Evolutionary conservation across 257 asterid species (phyloP), one percentile per base, ranked within the genome.

Genomic region (Primulina huaijiensis): DNA sequence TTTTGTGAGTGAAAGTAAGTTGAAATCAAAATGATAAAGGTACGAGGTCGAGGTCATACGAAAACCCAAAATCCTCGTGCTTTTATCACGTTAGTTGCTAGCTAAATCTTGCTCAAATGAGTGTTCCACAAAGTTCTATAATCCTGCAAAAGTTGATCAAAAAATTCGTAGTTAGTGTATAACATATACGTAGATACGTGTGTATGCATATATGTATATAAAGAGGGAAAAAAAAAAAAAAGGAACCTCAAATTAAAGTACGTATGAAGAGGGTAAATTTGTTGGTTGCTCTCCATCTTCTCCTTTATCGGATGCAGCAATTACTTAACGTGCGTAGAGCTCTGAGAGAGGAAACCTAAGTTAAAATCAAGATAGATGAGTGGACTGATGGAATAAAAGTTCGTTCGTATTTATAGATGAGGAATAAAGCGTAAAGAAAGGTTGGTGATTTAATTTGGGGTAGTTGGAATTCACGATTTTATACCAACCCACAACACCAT

Each of bases 21-120:
- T 37, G 12, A 37, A 37, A 40, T 0, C 3, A 9, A 10, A 2
- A 61, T 11, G 60, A 53, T 83, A 84, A 86, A 83, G 86, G 84
- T 76, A 74, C 87, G 86, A 75, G 86, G 81, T 80, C 77, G 83
- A 31, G 89, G 84, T 33, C 9, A 60, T 14, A 7, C 0, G 62
- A 21, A 31, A 8, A 10, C 35, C 8, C 52, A 3, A 29, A 60
- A 57, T 17, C 59, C 76, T 62, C 60, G 73, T 65, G 23, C 77
- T 82, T 66, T 73, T 80, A 70, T 62, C 77, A 11, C 67, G 56
- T 72, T 62, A 21, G 25, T 29, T 68, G 58, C 56, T 33, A 11
- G 5, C 21, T 14, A 30, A 56, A 43, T 83, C 87, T 86, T 83
- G 89, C 89, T 83, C 89, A 83, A 86, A 83, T 86, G 91, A 80